These are phyloP conservation scores for Lactifluus pinguis DNA, from an alignment of 768 basidiomycete genomes.

Conservation along the genomic window DNA sequence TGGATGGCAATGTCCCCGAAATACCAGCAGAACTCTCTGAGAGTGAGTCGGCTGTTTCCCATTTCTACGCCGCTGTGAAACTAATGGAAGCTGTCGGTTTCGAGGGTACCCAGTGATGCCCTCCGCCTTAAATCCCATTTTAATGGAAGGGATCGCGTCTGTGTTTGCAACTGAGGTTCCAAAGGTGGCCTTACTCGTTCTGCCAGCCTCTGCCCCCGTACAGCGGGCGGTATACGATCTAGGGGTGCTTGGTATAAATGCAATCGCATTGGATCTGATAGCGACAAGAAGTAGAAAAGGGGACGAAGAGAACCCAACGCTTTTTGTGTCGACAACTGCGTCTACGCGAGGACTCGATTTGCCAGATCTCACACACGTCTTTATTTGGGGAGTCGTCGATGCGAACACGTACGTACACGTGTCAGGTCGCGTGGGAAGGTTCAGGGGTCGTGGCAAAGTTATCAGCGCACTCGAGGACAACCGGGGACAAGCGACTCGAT, in stretches of 20 bases:
- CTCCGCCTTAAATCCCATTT: slow-evolving; percentile 46
- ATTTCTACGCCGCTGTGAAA: background rate
- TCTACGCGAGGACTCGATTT: slow-evolving; percentile 69
- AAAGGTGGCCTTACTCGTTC: slow-evolving; percentile 53
- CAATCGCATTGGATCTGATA: slow-evolving; percentile 48
- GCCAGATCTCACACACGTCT: slow-evolving; percentile 63
- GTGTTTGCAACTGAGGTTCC: slow-evolving; percentile 69
- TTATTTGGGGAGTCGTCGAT: slow-evolving; percentile 55
- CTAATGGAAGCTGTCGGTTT: background rate
- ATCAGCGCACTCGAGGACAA: slow-evolving; percentile 44
- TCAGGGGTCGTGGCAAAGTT: slow-evolving; percentile 57
- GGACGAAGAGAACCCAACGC: slow-evolving; percentile 42
- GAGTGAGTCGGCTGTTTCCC: background rate
- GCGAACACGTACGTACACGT: slow-evolving; percentile 61
- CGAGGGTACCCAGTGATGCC: slow-evolving; percentile 38
- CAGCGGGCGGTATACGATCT: slow-evolving; percentile 57
- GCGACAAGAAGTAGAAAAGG: slow-evolving; percentile 27
- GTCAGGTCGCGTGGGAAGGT: slow-evolving; percentile 69
- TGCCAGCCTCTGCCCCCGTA: slow-evolving; percentile 54
- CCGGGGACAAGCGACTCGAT: slow-evolving; percentile 23
- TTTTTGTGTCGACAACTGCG: slow-evolving; percentile 62
- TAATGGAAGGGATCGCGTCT: slow-evolving; percentile 60
- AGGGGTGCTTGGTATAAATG: slow-evolving; percentile 56
- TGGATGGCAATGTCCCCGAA: slow-evolving; percentile 1
- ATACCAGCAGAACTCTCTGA: slow-evolving; percentile 5